Conservation (phyloP, 352 stramenopile genomes). For the Vaucheria bursata region DNA sequence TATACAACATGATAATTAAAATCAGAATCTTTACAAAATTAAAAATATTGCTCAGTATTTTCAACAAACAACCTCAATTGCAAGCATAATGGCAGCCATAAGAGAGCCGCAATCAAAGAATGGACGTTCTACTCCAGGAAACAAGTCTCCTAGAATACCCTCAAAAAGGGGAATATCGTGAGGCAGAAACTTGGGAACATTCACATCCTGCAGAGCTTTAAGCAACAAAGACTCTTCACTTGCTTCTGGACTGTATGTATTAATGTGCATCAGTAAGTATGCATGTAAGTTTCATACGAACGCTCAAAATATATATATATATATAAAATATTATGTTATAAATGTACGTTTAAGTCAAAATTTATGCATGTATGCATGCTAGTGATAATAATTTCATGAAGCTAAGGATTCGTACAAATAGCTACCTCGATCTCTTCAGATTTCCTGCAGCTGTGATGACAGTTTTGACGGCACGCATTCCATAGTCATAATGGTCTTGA, state of each 20-base stretch:
- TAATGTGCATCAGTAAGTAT: not conserved
- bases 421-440: conserved; percentile 81
- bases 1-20: too few species aligned
- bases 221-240: conserved; percentile 83
- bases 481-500: conserved; percentile 85
- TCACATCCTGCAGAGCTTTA: conserved; percentile 80
- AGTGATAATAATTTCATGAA: not conserved
- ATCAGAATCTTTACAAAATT: not conserved
- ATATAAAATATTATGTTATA: not conserved
- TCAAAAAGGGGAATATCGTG: conserved; percentile 86
- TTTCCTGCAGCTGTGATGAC: conserved; percentile 75
- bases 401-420: too few species aligned
- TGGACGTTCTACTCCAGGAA: conserved; percentile 73
- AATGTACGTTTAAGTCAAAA: not conserved
- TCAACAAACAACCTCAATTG: conserved; percentile 55
- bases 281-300: not conserved
- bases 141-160: conserved; percentile 84
- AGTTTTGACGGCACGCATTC: conserved; percentile 74
- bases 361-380: not conserved
- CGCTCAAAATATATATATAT: too few species aligned
- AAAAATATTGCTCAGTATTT: not conserved
- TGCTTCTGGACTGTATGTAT: conserved; percentile 65
- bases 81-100: conserved; percentile 66
- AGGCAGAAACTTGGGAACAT: conserved; percentile 86
- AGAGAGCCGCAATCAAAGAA: conserved; percentile 75